Conservation (phyloP, 2,329 filamentous ascomycete species). For the Aureobasidium mangrovei region DNA sequence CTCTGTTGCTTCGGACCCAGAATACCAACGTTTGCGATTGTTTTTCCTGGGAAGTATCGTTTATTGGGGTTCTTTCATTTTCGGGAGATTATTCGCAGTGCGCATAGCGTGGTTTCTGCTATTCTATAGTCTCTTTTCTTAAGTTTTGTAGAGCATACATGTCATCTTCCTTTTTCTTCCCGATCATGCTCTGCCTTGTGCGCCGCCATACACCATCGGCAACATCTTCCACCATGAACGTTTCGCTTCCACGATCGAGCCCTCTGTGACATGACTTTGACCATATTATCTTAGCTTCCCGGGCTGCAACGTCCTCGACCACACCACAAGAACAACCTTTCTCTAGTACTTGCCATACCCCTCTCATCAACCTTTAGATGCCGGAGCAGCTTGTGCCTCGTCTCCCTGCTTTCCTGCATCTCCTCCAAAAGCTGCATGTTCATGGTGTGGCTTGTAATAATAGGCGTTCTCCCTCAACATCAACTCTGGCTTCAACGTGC, state of each 20-base stretch:
- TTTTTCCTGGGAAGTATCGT: constrained; percentile 2
- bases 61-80: constrained; percentile 4
- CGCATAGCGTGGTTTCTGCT: constrained; percentile 16
- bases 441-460: constrained; percentile 79
- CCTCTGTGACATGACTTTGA: too few relatives aligned
- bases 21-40: constrained; percentile 25
- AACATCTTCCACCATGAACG: too few relatives aligned
- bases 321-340: too few relatives aligned
- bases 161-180: background rate
- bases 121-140: background rate
- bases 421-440: constrained; percentile 60
- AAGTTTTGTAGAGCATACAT: constrained; percentile 9
- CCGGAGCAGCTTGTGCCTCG: too few relatives aligned
- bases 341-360: too few relatives aligned
- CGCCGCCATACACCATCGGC: too few relatives aligned
- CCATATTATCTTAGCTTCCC: too few relatives aligned
- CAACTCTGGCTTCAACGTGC: constrained; percentile 64
- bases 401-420: background rate
- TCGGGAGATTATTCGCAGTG: constrained; percentile 10
- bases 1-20: constrained; percentile 20
- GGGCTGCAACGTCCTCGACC: too few relatives aligned
- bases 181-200: background rate
- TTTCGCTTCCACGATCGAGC: too few relatives aligned
- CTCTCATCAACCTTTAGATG: too few relatives aligned
- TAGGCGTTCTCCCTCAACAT: constrained; percentile 53